phyloP scores from a whole-genome alignment of 805 yeast species.

The Lachancea mirantina region DNA sequence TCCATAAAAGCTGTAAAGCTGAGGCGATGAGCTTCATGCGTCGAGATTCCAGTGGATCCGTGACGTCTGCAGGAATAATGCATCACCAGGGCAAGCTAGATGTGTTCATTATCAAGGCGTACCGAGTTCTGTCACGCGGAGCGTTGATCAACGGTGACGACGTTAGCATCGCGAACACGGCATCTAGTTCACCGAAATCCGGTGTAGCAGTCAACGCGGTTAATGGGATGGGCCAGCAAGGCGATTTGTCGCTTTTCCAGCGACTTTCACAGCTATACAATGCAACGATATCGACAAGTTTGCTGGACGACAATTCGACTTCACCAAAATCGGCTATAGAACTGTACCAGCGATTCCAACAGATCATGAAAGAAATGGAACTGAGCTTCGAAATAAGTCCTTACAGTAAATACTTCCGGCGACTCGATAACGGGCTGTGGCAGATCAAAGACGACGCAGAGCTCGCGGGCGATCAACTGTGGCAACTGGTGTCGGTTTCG shows the following conservation, averaged over 20 bases:
- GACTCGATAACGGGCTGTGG: constrained; percentile 25
- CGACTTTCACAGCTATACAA: constrained; percentile 26
- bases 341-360: constrained; percentile 29
- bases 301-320: constrained; percentile 25
- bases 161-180: constrained; percentile 8
- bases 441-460: constrained; percentile 25
- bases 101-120: constrained; percentile 24
- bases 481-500: constrained; percentile 24
- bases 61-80: constrained; percentile 10
- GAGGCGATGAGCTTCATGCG: constrained; percentile 9
- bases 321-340: constrained; percentile 31
- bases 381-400: constrained; percentile 27
- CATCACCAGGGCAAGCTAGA: constrained; percentile 24
- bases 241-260: constrained; percentile 13
- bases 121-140: constrained; percentile 17
- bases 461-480: constrained; percentile 20
- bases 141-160: constrained; percentile 16
- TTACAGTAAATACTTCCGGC: constrained; percentile 24
- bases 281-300: constrained; percentile 20
- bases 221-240: constrained; percentile 3
- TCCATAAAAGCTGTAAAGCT: no score
- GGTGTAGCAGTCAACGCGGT: constrained; percentile 3
- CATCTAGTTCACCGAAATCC: constrained; percentile 6
- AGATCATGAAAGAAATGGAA: constrained; percentile 29
- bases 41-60: constrained; percentile 9